Percentiles rank a stretch among this genome's conserved stretches.
phyloP scores from a whole-genome alignment of 2,329 filamentous ascomycete genomes.

The Lecanicillium sp. region DNA sequence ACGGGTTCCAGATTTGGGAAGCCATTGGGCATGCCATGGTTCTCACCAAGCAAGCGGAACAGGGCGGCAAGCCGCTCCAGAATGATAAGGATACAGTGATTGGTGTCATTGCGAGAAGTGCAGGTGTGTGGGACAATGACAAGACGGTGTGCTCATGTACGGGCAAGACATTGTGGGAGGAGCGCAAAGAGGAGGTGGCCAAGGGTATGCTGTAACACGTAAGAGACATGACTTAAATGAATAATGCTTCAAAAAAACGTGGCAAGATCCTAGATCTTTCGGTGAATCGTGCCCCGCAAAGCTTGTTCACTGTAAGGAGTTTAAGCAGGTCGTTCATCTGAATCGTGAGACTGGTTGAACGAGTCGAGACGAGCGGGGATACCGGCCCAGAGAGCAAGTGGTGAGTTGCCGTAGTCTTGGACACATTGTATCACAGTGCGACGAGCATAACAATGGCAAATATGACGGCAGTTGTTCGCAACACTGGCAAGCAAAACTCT shows the following conservation, averaged over 20 bases:
- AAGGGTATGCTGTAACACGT: slow-evolving; percentile 72
- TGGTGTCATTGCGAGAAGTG: slow-evolving; percentile 89
- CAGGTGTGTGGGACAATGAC: slow-evolving; percentile 98
- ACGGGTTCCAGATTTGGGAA: slow-evolving; percentile 85
- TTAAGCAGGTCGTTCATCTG: neutral
- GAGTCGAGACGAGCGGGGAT: neutral
- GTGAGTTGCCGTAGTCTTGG: too few relatives aligned
- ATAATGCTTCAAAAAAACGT: neutral
- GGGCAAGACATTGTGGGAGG: slow-evolving; percentile 97
- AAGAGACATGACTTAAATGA: neutral
- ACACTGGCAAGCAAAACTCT: too few relatives aligned
- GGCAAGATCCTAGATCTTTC: neutral
- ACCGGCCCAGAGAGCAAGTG: neutral
- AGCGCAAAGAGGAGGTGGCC: slow-evolving; percentile 79
- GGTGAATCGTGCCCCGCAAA: neutral
- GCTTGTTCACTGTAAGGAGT: neutral
- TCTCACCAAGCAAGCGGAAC: slow-evolving; percentile 59
- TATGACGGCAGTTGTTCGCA: too few relatives aligned
- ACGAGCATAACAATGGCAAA: too few relatives aligned
- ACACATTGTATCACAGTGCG: too few relatives aligned
- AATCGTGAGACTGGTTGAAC: neutral
- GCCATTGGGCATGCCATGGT: slow-evolving; percentile 91
- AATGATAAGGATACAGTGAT: slow-evolving; percentile 83
- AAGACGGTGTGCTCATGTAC: slow-evolving; percentile 98
- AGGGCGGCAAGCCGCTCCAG: slow-evolving; percentile 46